Percentiles rank a stretch among this genome's conserved stretches.
Conservation (phyloP, 805 yeast genomes). For the Nakazawaea ambrosiae region DNA sequence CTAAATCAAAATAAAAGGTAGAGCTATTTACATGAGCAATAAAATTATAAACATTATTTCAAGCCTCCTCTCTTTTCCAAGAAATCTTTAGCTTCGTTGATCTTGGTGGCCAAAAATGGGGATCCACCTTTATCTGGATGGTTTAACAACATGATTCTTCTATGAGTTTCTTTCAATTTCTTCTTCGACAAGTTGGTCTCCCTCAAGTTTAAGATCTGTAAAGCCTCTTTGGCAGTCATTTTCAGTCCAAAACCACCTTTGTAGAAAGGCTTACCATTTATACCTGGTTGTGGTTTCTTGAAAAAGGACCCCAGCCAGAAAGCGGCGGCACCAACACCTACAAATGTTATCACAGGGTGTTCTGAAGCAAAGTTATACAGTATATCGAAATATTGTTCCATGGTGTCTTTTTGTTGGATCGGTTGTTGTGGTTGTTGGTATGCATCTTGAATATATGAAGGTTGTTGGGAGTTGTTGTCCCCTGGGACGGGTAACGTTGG, state of each 20-base stretch:
- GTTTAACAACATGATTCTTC: constrained; percentile 78
- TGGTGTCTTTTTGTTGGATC: constrained; percentile 27
- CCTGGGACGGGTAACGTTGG: constrained; percentile 56
- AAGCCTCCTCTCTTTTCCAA: constrained; percentile 56
- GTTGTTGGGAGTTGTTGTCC: constrained; percentile 22
- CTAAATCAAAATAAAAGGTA: no score
- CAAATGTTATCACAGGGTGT: constrained; percentile 70
- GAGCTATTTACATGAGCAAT: no score
- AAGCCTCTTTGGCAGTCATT: constrained; percentile 84
- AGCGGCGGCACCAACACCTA: constrained; percentile 60
- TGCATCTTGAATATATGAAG: constrained; percentile 12
- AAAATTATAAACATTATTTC: constrained; percentile 16
- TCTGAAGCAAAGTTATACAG: constrained; percentile 53
- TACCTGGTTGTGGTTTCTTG: constrained; percentile 61
- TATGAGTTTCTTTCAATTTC: constrained; percentile 70
- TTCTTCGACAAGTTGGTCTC: constrained; percentile 58
- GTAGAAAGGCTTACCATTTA: constrained; percentile 57
- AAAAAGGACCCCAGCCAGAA: constrained; percentile 63
- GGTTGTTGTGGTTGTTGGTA: constrained; percentile 19
- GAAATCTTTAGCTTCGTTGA: constrained; percentile 86
- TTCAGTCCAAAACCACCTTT: constrained; percentile 92
- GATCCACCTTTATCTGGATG: constrained; percentile 97
- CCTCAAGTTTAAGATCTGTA: constrained; percentile 71
- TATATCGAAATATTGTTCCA: constrained; percentile 62
- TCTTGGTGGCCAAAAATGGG: constrained; percentile 81